Evolutionary conservation across 2,329 filamentous ascomycete genomes (phyloP), one percentile per base, ranked within the genome.

Genomic region (Chrysoporthe austroafricana): DNA sequence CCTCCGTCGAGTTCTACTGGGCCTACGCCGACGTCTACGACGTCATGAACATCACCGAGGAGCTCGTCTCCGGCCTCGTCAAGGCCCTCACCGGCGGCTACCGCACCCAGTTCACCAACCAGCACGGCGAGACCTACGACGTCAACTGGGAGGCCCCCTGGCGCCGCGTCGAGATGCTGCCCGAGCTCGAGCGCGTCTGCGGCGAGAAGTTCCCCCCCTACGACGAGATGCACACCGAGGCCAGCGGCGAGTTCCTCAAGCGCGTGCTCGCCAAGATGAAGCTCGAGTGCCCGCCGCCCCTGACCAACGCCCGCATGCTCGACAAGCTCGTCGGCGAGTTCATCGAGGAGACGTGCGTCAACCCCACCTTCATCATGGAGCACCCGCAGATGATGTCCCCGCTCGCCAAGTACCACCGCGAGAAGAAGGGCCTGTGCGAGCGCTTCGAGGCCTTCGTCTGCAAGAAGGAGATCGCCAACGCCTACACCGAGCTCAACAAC

Each of bases 71-170:
- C 43, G 88, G 90, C 52, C 86, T 98, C 6, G 95, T 97, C 77
- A 94, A 97, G 87, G 86, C 93, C 72, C 82, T 98, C 66, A 96
- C 92, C 18, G 96, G 95, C 69, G 86, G 90, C 63, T 95, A 96
- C 80, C 86, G 89, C 79, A 97, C 95, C 65, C 90, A 86, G 69
- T 98, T 94, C 84, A 90, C 91, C 78, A 97, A 91, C 32, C 92
- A 96, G 81, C 85, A 87, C 71, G 96, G 95, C 67, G 93, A 97
- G 80, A 87, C 87, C 68, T 94, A 95, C 81, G 88, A 94, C 69
- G 91, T 99, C 74, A 97, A 99, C 87, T 99, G 96, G 96, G 91
- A 94, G 79, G 90, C 88, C 69, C 96, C 96, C 57, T 99, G 96
- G 96, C 89, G 90, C 79, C 87, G 93, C 71, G 89, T 98, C 62